Conservation (phyloP, 2,329 filamentous ascomycete species). For the Fusarium fujikuroi region DNA sequence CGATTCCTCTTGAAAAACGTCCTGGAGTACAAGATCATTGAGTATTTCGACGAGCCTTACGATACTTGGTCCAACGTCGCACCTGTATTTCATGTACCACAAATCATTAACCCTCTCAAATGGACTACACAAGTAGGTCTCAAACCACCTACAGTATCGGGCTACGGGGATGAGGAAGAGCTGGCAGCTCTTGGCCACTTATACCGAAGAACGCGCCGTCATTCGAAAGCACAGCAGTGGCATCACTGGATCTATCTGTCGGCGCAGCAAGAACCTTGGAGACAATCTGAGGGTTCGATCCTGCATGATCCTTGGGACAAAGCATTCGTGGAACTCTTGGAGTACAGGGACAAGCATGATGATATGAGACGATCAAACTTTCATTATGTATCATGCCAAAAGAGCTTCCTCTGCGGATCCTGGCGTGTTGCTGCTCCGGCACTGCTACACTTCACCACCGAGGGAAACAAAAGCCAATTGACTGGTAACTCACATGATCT, state of each 20-base stretch:
- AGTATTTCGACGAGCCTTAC: not conserved
- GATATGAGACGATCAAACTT: not conserved
- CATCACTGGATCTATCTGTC: not conserved
- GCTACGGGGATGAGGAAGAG: fast-evolving
- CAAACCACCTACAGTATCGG: not conserved
- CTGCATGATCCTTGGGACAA: not conserved
- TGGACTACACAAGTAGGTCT: not conserved
- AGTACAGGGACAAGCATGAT: not conserved
- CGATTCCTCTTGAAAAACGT: not conserved
- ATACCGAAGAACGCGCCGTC: not conserved
- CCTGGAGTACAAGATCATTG: not conserved
- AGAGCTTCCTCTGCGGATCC: not conserved
- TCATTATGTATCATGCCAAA: not conserved
- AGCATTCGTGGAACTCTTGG: not conserved
- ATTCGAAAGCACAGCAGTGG: not conserved
- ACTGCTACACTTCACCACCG: not conserved
- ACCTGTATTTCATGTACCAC: not conserved
- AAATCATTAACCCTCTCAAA: not conserved
- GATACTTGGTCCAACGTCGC: not conserved
- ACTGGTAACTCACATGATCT: not conserved
- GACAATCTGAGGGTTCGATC: not conserved
- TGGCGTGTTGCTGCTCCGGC: not conserved
- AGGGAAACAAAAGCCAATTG: not conserved
- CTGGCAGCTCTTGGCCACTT: not conserved
- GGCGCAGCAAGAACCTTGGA: not conserved